Base-by-base conservation (phyloP, 2,329 filamentous ascomycete genomes). In the Clonostachys sp. region DNA sequence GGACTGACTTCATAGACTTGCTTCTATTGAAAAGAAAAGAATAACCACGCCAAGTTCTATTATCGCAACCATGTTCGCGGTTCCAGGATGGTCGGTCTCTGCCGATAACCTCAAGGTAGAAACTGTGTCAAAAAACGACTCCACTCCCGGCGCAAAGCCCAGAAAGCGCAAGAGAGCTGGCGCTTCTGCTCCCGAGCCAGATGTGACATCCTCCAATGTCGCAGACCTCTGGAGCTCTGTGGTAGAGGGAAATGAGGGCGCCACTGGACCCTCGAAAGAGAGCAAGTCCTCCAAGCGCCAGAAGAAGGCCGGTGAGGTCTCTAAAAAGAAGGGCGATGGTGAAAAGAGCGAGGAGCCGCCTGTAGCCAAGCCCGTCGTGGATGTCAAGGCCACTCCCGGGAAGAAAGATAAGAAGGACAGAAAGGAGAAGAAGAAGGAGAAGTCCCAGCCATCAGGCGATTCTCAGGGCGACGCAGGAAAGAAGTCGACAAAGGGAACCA, bases 1-100 rank as follows among this genome's bases (percentile, higher is more conserved):
- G 24, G 24, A 30, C 9, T 30, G 2, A 10, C 24, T 30, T 30
- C 24, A 10, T 9, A 3, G 24, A 10, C 24, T 30, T 30, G 24
- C 24, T 30, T 30, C 24, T 30, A 24, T 17, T 13, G 10, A 41
- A 39, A 42, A 50, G 44, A 48, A 52, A 45, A 42, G 46, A 46
- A 34, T 51, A 46, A 44, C 46, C 14, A 44, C 36, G 42, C 9
- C 9, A 30, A 30, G 9, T 30, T 30, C 24, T 10, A 30, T 30
- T 8, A 10, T 30, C 24, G 24, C 24, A 30, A 18, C 36, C 12
- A 92, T 97, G 92, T 97, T 97, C 66, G 86, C 91, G 10, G 91
- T 97, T 33, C 88, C 89, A 60, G 94, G 94, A 56, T 96, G 92
- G 91, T 89, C 89, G 38, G 77, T 96, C 35, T 82, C 89, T 48